Evolutionary conservation across 441 rosid species (phyloP).

Genomic region (Gossypium trilobum): DNA sequence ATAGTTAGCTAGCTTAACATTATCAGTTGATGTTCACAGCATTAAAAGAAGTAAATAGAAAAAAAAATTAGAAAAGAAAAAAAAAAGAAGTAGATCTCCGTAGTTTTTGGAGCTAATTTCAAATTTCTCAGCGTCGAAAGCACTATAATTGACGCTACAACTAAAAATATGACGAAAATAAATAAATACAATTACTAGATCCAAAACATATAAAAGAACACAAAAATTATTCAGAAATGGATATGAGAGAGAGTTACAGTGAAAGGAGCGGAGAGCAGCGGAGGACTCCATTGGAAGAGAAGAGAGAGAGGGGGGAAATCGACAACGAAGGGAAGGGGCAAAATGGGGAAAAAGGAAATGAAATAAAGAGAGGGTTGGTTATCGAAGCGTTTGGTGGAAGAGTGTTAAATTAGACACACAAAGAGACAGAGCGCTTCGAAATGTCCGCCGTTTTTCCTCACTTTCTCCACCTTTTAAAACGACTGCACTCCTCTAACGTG

Average conservation of each 20-base stretch:
- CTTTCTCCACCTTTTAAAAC: constrained; percentile 12
- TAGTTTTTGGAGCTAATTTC: background rate
- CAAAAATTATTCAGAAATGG: background rate
- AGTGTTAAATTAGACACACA: background rate
- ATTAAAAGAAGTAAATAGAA: background rate
- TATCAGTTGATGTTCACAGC: background rate
- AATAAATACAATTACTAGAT: background rate
- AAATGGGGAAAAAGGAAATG: constrained; percentile 8
- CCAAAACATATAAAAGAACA: background rate
- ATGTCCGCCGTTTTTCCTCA: constrained; percentile 31
- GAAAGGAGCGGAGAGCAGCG: constrained; percentile 50
- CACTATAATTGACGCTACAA: background rate
- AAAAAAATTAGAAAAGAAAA: background rate
- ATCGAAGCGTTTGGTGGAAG: background rate
- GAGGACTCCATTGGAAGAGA: constrained; percentile 58
- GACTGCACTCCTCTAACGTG: background rate
- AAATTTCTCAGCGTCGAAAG: background rate
- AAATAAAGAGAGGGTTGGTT: constrained; percentile 10
- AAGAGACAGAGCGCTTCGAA: constrained; percentile 11
- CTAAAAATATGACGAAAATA: background rate
- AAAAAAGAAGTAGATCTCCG: constrained; percentile 13
- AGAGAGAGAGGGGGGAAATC: background rate
- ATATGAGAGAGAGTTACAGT: constrained; percentile 27
- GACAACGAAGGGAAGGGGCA: background rate
- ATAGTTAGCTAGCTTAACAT: background rate